Percentiles rank a stretch among this genome's conserved stretches.
phyloP scores from a whole-genome alignment of 2,329 filamentous ascomycete genomes.

The Dryadomyces quercivorus region DNA sequence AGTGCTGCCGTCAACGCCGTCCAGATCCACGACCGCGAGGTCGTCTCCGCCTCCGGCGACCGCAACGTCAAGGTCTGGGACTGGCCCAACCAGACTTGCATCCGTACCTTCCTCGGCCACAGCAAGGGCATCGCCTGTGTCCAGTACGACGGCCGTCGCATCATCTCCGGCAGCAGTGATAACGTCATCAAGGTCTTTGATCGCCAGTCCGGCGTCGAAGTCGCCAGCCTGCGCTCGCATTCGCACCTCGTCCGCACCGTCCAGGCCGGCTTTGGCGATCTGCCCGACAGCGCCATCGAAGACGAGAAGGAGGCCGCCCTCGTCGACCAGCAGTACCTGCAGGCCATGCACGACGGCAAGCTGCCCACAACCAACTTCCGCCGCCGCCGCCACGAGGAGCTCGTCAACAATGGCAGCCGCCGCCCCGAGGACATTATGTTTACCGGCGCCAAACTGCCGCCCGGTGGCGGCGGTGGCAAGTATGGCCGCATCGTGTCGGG shows the following conservation, averaged over 20 bases:
- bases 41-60: constrained; percentile 92
- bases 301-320: constrained; percentile 60
- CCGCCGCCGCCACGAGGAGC: neutral
- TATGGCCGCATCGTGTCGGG: constrained; percentile 95
- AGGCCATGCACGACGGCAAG: constrained; percentile 38
- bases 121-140: constrained; percentile 95
- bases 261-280: constrained; percentile 85
- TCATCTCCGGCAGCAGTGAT: constrained; percentile 93
- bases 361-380: constrained; percentile 18
- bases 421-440: constrained; percentile 66
- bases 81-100: constrained; percentile 65
- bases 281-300: constrained; percentile 66
- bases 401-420: constrained; percentile 58
- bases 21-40: constrained; percentile 71
- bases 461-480: constrained; percentile 76
- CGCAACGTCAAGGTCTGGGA: constrained; percentile 92
- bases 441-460: constrained; percentile 75
- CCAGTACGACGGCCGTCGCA: constrained; percentile 85
- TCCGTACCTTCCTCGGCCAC: constrained; percentile 72
- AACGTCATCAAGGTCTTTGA: constrained; percentile 95
- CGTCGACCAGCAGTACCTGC: constrained; percentile 63
- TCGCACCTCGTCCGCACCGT: constrained; percentile 80
- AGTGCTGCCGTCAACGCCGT: constrained; percentile 91
- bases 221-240: constrained; percentile 77
- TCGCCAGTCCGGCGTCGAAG: constrained; percentile 70